phyloP scores from a whole-genome alignment of 148 eudicot species.

The Chenopodium berlandieri region DNA sequence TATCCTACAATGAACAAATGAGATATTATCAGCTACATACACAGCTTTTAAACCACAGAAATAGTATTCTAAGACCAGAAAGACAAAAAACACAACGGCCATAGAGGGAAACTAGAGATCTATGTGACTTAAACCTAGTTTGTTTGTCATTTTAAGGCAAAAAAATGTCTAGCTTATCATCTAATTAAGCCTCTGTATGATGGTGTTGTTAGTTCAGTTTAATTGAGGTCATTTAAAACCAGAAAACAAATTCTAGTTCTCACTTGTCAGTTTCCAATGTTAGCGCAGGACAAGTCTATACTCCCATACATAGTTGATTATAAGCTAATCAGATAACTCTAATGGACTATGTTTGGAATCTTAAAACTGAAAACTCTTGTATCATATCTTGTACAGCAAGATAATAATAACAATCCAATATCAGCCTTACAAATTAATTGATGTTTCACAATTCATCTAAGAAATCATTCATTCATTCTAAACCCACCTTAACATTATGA shows the following conservation, averaged over 20 bases:
- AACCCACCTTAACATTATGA: background rate
- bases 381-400: background rate
- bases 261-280: background rate
- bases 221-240: background rate
- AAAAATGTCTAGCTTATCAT: background rate
- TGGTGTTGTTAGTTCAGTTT: background rate
- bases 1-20: conserved; percentile 50
- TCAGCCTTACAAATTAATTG: background rate
- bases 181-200: background rate
- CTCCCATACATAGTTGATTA: background rate
- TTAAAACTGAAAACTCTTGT: background rate
- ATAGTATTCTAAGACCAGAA: background rate
- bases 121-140: background rate
- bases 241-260: background rate
- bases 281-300: background rate
- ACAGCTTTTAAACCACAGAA: background rate
- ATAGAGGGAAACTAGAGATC: background rate
- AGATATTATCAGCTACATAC: background rate
- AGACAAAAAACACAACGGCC: background rate
- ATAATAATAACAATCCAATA: background rate
- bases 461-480: background rate
- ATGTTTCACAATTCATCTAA: background rate
- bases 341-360: background rate
- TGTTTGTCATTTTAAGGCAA: background rate
- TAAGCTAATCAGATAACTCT: background rate